Percentiles rank a stretch among this genome's conserved stretches.
phyloP scores from a whole-genome alignment of 2,329 filamentous ascomycete genomes.

The Talaromyces sp. region DNA sequence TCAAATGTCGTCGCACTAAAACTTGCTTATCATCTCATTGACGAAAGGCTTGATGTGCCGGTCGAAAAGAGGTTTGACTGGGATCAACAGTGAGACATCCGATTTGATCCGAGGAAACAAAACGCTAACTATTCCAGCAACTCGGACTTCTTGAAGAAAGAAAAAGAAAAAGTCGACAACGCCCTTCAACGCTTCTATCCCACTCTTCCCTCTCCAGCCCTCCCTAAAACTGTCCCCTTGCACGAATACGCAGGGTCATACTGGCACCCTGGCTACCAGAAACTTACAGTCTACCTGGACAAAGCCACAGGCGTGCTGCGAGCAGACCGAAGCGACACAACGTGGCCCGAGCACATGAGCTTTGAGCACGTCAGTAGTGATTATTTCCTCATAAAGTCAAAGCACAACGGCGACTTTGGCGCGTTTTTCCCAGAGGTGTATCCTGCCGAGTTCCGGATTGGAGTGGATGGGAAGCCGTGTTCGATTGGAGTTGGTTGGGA shows the following conservation, averaged over 20 bases:
- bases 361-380: conserved; percentile 9
- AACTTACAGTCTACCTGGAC: conserved; percentile 3
- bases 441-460: conserved; percentile 4
- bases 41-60: conserved; percentile 6
- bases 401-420: background rate
- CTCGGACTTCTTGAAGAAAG: background rate
- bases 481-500: conserved; percentile 2
- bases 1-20: conserved; percentile 23
- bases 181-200: conserved; percentile 5
- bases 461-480: background rate
- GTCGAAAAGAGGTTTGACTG: conserved; percentile 9
- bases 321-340: conserved; percentile 7
- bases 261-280: conserved; percentile 7
- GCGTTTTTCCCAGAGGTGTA: background rate
- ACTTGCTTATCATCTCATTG: conserved; percentile 7
- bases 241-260: conserved; percentile 8
- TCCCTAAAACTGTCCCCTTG: conserved; percentile 5
- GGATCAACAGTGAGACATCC: conserved; percentile 3
- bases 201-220: conserved; percentile 5
- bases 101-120: background rate
- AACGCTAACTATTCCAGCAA: background rate
- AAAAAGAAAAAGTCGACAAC: background rate
- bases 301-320: background rate
- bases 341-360: conserved; percentile 3
- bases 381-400: conserved; percentile 1